These are phyloP conservation scores for Carex littledalei DNA, from an alignment of 176 grass and related monocot species.

Conservation along the genomic window DNA sequence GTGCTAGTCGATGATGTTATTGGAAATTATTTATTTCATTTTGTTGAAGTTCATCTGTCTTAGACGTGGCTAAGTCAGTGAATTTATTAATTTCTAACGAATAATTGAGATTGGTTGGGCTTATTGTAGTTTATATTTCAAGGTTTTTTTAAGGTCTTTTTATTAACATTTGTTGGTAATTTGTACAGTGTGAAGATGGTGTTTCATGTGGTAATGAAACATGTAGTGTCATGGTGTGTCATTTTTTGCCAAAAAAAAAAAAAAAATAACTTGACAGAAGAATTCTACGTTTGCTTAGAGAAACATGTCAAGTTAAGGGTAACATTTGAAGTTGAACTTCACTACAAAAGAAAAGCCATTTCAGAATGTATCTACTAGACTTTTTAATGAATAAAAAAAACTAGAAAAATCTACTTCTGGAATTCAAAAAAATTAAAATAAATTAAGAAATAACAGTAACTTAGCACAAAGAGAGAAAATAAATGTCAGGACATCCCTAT, in stretches of 20 bases:
- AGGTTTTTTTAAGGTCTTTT: background rate
- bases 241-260: no score
- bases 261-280: background rate
- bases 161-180: background rate
- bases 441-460: slow-evolving; percentile 6
- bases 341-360: background rate
- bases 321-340: background rate
- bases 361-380: background rate
- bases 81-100: no score
- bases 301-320: background rate
- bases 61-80: no score
- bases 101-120: no score
- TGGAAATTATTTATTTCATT: no score
- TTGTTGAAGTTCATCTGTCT: no score
- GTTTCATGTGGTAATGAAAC: background rate
- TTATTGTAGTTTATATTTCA: background rate
- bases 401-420: background rate
- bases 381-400: background rate
- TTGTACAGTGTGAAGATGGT: background rate
- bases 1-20: no score
- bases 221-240: background rate
- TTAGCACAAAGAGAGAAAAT: background rate
- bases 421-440: background rate
- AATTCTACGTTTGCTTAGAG: background rate
- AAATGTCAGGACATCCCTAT: background rate